These are phyloP conservation scores for Claviceps sorghi DNA, from an alignment of 2,329 filamentous ascomycete genomes.

Conservation along the genomic window DNA sequence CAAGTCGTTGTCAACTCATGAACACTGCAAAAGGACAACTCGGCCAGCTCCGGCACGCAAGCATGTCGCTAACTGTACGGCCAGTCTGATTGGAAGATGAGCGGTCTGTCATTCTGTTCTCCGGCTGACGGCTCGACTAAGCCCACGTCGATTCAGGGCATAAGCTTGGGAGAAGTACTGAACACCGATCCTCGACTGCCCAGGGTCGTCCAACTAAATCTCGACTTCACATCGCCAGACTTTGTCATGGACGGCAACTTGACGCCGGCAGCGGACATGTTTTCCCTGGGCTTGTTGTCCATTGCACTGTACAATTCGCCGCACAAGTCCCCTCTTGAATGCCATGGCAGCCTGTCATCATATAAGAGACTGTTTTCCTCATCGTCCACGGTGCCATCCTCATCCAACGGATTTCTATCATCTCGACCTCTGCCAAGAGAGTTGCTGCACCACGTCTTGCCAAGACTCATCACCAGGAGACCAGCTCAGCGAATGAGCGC, in stretches of 20 bases:
- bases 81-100: conserved; percentile 94
- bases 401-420: conserved; percentile 71
- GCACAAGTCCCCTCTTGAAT: conserved; percentile 72
- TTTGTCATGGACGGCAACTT: conserved; percentile 86
- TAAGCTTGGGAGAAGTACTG: conserved; percentile 70
- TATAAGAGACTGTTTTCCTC: conserved; percentile 77
- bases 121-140: conserved; percentile 63
- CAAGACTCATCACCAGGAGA: conserved; percentile 71
- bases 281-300: conserved; percentile 78
- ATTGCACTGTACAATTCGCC: conserved; percentile 91
- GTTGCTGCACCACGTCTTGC: conserved; percentile 60
- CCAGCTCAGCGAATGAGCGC: conserved; percentile 80
- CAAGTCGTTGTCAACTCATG: conserved; percentile 20
- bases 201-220: conserved; percentile 66
- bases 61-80: neutral
- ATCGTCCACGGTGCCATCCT: conserved; percentile 62
- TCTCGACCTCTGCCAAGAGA: conserved; percentile 68
- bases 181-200: conserved; percentile 78
- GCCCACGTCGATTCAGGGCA: conserved; percentile 60
- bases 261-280: conserved; percentile 76
- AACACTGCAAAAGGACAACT: neutral
- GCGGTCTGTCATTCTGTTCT: conserved; percentile 79
- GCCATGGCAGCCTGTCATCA: conserved; percentile 62
- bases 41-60: neutral
- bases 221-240: conserved; percentile 90